A percentile compares a stretch with the other conserved stretches of the same genome.
phyloP scores from a whole-genome alignment of 768 basidiomycete species.

The Rhizopogon sp. region DNA sequence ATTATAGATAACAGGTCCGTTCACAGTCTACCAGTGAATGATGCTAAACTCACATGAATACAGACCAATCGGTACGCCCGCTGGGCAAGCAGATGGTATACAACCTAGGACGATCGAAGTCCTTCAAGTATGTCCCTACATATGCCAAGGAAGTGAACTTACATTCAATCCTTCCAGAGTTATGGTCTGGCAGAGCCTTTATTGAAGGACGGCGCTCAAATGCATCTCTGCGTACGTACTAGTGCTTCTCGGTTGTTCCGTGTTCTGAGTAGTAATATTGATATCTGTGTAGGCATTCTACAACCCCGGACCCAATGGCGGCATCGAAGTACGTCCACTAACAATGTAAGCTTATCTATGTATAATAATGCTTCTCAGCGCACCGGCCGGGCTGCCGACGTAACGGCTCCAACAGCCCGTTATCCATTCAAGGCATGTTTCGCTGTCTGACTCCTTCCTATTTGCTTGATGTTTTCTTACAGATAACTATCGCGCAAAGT shows the following conservation, averaged over 20 bases:
- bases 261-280: background rate
- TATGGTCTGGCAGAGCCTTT: conserved; percentile 71
- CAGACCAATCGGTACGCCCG: conserved; percentile 37
- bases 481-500: conserved; percentile 37
- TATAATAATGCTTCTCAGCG: conserved; percentile 34
- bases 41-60: background rate
- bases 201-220: conserved; percentile 57
- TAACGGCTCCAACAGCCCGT: conserved; percentile 56
- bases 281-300: conserved; percentile 57
- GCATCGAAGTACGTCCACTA: conserved; percentile 45
- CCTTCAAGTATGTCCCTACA: conserved; percentile 33
- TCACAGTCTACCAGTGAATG: background rate
- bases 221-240: conserved; percentile 59
- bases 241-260: background rate
- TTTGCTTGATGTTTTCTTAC: background rate
- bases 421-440: conserved; percentile 65
- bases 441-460: background rate
- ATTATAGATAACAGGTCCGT: conserved; percentile 43
- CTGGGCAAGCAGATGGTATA: conserved; percentile 53
- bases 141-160: background rate
- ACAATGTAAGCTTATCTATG: background rate
- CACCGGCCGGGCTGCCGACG: conserved; percentile 56
- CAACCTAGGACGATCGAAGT: conserved; percentile 53
- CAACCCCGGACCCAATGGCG: conserved; percentile 55
- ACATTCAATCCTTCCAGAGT: conserved; percentile 40